phyloP scores from a whole-genome alignment of 148 eudicot species.

The Chenopodium quinoa region DNA sequence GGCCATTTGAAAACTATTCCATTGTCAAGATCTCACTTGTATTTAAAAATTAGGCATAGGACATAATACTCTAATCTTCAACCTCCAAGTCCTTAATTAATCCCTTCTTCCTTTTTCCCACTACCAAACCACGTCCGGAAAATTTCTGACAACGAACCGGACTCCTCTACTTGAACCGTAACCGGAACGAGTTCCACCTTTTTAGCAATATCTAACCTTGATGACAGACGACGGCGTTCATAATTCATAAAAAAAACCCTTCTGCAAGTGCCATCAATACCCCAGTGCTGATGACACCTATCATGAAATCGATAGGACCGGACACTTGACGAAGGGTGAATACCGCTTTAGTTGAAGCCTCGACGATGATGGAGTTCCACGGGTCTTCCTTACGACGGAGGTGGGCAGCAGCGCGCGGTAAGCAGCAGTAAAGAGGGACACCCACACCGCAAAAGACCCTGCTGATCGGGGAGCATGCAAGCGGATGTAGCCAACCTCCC shows the following conservation, averaged over 20 bases:
- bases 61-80: no score
- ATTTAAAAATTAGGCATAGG: no score
- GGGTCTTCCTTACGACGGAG: neutral
- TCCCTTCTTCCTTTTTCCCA: no score
- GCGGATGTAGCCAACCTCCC: neutral
- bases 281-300: neutral
- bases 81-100: no score
- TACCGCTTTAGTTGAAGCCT: no score
- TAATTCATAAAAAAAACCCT: no score
- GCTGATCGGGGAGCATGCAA: neutral
- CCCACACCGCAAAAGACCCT: neutral
- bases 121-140: no score
- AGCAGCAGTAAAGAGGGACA: neutral
- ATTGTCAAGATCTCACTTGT: no score
- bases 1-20: no score
- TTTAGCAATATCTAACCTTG: neutral
- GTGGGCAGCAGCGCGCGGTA: neutral
- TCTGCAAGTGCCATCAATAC: neutral
- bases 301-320: no score
- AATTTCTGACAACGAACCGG: neutral
- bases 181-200: neutral
- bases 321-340: no score
- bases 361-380: neutral
- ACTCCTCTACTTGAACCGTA: no score
- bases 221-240: neutral